Evolutionary conservation across 2,329 filamentous ascomycete species (phyloP).

Genomic region (Aspergillus tubingensis): DNA sequence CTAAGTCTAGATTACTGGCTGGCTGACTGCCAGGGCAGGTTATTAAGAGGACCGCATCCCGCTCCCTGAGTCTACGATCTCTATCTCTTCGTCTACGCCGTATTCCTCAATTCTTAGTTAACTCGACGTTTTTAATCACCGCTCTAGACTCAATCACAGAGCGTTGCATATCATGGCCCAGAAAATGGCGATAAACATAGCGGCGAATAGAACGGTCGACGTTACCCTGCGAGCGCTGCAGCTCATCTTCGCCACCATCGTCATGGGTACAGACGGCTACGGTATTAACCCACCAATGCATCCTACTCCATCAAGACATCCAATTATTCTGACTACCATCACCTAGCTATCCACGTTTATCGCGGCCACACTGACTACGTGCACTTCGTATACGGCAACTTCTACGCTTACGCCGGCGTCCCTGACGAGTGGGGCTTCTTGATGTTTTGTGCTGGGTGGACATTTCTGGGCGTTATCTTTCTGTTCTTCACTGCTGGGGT

Average conservation of each 20-base stretch:
- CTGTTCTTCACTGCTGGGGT: neutral
- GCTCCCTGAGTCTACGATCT: neutral
- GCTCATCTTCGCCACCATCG: neutral
- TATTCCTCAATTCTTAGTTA: neutral
- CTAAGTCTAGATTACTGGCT: neutral
- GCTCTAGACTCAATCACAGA: neutral
- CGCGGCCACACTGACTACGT: neutral
- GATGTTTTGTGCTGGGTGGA: neutral
- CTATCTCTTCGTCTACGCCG: neutral
- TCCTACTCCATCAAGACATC: neutral
- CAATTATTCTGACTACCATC: neutral
- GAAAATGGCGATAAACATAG: neutral
- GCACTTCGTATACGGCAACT: neutral
- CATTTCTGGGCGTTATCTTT: neutral
- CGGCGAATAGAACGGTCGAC: neutral
- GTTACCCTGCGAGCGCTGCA: neutral
- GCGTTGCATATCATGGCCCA: neutral
- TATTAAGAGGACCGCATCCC: neutral
- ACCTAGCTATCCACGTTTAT: neutral
- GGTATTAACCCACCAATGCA: neutral
- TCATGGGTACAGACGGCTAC: neutral
- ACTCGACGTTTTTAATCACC: neutral
- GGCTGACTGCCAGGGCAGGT: neutral
- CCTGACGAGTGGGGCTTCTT: neutral
- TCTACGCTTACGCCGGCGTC: neutral